Percentiles rank a stretch among this genome's conserved stretches.
Evolutionary conservation across 2,329 filamentous ascomycete genomes (phyloP).

Genomic region (Lachnellula arida): DNA sequence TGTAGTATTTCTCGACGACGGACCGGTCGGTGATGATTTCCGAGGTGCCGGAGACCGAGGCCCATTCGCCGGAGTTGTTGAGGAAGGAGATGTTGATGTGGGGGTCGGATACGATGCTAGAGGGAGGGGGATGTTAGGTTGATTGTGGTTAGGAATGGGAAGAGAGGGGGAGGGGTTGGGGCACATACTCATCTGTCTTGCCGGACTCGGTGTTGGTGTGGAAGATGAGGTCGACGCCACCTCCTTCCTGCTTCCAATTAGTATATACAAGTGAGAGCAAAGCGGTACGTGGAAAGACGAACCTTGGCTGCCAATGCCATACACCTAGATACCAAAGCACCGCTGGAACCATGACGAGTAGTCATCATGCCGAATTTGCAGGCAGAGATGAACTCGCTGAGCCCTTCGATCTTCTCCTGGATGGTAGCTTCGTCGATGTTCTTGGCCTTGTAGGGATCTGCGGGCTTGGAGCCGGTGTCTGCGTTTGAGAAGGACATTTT

Average conservation of each 20-base stretch:
- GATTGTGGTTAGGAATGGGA: neutral
- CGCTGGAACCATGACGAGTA: constrained; percentile 61
- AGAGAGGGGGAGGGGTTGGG: neutral
- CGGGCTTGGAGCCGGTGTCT: constrained; percentile 55
- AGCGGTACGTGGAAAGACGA: constrained; percentile 21
- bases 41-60: constrained; percentile 73
- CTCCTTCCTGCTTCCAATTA: constrained; percentile 54
- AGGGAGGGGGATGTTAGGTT: neutral
- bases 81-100: constrained; percentile 81
- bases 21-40: constrained; percentile 64
- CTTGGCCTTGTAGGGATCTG: constrained; percentile 72
- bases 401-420: constrained; percentile 71
- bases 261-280: neutral
- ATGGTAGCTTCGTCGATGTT: constrained; percentile 62
- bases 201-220: constrained; percentile 87
- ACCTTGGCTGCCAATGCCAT: constrained; percentile 83
- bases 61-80: constrained; percentile 74
- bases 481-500: constrained; percentile 50
- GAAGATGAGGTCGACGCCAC: constrained; percentile 79
- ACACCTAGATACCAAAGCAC: constrained; percentile 70
- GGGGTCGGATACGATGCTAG: constrained; percentile 56
- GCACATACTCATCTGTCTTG: constrained; percentile 66
- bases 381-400: constrained; percentile 63
- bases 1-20: constrained; percentile 71
- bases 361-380: constrained; percentile 90